A percentile compares a stretch with the other conserved stretches of the same genome.
Conservation (phyloP, 331 rosid species). For the Spiraea crenata region DNA sequence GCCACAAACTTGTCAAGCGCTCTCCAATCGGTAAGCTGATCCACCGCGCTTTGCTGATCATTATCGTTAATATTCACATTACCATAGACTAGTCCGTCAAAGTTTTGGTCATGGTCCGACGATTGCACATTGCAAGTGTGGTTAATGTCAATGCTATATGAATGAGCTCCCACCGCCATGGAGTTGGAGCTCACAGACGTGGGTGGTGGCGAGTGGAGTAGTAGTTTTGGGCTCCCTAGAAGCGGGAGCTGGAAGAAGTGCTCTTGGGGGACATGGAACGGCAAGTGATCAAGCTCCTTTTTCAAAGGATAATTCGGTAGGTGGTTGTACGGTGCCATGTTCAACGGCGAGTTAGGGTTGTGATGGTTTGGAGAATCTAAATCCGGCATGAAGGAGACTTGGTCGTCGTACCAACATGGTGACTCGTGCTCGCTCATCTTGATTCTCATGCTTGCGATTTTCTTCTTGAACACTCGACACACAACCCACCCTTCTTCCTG, state of each 20-base stretch:
- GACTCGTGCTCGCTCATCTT: constrained; percentile 74
- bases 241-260: constrained; percentile 71
- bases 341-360: constrained; percentile 35
- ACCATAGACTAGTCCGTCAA: constrained; percentile 31
- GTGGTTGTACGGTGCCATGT: constrained; percentile 37
- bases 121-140: constrained; percentile 29
- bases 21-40: constrained; percentile 85
- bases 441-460: constrained; percentile 56
- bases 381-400: constrained; percentile 69
- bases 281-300: constrained; percentile 53
- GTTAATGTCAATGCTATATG: constrained; percentile 39
- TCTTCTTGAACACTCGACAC: constrained; percentile 93
- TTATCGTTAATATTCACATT: constrained; percentile 23
- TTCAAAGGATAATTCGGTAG: constrained; percentile 55
- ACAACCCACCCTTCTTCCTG: constrained; percentile 99
- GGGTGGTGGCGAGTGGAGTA: constrained; percentile 42
- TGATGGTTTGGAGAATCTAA: constrained; percentile 66
- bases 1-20: constrained; percentile 93
- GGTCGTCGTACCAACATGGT: constrained; percentile 87
- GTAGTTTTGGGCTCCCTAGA: constrained; percentile 52
- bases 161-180: constrained; percentile 13
- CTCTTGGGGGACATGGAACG: constrained; percentile 43
- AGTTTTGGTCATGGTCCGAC: constrained; percentile 32
- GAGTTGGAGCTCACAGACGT: constrained; percentile 25
- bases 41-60: constrained; percentile 24